Base-by-base conservation (phyloP, 495 filamentous ascomycete species). In the Stereocaulon alpinum region DNA sequence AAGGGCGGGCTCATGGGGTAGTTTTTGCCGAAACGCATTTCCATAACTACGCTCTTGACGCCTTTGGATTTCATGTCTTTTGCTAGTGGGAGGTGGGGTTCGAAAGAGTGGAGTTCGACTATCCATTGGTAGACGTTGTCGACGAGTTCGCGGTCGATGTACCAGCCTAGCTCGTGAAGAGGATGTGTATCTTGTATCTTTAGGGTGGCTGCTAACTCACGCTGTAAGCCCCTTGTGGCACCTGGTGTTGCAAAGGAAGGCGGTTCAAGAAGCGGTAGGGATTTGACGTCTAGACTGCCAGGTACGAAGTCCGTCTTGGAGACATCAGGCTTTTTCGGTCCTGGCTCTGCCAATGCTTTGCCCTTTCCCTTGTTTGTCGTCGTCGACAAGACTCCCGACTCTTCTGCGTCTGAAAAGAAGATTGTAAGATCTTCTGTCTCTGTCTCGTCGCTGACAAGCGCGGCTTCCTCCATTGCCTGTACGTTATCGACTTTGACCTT, bases 41-140 rank as follows among this genome's bases (percentile, higher is more conserved):
- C 91, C 12, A 94, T 69, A 0, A 95, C 82, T 29, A 96, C 73
- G 66, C 84, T 88, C 10, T 77, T 78, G 27, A 88, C 50, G 0
- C 74, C 73, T 18, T 71, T 74, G 0, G 63, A 54, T 66, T 85
- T 85, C 79, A 96, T 86, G 68, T 96, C 91, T 40, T 77, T 64
- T 0, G 87, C 86, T 3, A 96, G 74, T 0, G 86, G 89, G 1
- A 92, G 74, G 2, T 67, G 59, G 0, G 74, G 64, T 14, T 90
- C 84, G 65, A 96, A 95, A 51, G 83, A 87, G 69, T 96, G 91
- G 0, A 96, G 71, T 68, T 96, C 87, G 3, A 95, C 84, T 62
- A 95, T 91, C 90, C 91, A 95, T 69, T 95, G 91, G 67, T 91
- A 96, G 42, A 92, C 73, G 66, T 91, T 96, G 7, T 69, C 72